Percentiles rank a stretch among this genome's conserved stretches.
Evolutionary conservation across 176 grass and related monocot genomes (phyloP).

Genomic region (Pontederia crassipes): DNA sequence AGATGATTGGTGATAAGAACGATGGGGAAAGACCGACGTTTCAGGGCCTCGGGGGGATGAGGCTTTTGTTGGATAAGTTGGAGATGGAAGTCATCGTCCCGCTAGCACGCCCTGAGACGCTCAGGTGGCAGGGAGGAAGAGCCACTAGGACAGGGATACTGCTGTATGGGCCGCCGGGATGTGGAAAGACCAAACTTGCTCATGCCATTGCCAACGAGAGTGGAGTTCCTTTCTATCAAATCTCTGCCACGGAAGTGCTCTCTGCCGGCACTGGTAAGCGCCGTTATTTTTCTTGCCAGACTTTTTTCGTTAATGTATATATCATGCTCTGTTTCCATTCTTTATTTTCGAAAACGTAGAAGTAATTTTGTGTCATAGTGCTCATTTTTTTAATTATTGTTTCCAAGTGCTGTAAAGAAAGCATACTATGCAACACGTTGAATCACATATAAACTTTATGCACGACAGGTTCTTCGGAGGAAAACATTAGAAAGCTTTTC

Average conservation of each 20-base stretch:
- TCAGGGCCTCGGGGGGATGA: conserved; percentile 19
- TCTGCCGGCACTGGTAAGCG: conserved; percentile 68
- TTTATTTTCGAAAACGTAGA: neutral
- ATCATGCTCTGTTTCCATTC: conserved; percentile 25
- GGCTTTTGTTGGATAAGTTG: too few species aligned
- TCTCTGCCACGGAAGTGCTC: conserved; percentile 65
- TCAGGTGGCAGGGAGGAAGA: too few species aligned
- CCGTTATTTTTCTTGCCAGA: neutral
- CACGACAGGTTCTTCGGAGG: conserved; percentile 71
- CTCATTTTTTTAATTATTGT: too few species aligned
- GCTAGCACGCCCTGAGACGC: too few species aligned
- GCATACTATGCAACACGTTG: neutral
- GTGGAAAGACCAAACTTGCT: conserved; percentile 80
- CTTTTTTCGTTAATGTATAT: conserved; percentile 28
- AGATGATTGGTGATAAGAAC: neutral
- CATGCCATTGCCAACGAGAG: conserved; percentile 92
- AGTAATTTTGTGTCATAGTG: too few species aligned
- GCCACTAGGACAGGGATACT: conserved; percentile 33
- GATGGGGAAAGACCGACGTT: conserved; percentile 42
- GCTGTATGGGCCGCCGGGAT: conserved; percentile 71
- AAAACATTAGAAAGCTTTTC: conserved; percentile 82
- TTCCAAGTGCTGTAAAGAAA: too few species aligned
- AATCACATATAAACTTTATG: neutral
- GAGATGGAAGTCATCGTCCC: too few species aligned
- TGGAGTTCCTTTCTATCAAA: conserved; percentile 79